Conservation (phyloP, 441 rosid species). For the Bocquillonia castaneifolia region DNA sequence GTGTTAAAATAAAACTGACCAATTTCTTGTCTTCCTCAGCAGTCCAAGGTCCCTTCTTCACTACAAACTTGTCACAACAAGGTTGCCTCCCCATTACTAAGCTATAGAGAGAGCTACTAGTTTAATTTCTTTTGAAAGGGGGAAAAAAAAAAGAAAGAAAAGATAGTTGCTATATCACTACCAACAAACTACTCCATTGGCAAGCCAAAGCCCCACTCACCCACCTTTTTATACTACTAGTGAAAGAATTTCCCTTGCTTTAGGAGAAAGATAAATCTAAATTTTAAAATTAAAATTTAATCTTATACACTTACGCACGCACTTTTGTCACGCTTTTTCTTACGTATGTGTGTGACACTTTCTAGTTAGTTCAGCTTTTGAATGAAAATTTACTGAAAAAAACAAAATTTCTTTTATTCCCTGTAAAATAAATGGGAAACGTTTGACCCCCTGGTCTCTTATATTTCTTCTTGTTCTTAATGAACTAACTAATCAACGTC, state of each 20-base stretch:
- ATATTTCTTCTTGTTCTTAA: not conserved
- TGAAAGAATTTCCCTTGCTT: conserved; percentile 25
- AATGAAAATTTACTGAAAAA: not conserved
- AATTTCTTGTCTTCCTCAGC: conserved; percentile 82
- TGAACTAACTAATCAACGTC: too few species aligned
- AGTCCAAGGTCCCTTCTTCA: conserved; percentile 95
- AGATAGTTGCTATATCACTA: not conserved
- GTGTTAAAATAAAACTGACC: conserved; percentile 51
- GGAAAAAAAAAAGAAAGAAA: not conserved
- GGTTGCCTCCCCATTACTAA: conserved; percentile 87
- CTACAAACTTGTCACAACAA: conserved; percentile 84
- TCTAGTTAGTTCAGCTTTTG: not conserved
- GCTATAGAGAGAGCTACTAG: not conserved
- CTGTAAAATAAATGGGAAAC: too few species aligned
- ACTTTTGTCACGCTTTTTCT: conserved; percentile 18
- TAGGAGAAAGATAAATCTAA: conserved; percentile 6
- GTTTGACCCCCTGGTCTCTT: not conserved
- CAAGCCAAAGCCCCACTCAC: conserved; percentile 26
- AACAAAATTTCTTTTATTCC: not conserved
- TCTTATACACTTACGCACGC: not conserved
- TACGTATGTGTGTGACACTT: conserved; percentile 19
- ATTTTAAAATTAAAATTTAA: too few species aligned
- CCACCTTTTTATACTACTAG: conserved; percentile 37
- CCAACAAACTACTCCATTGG: conserved; percentile 1
- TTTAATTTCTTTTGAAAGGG: not conserved